These are phyloP conservation scores for Colletotrichum shisoi DNA, from an alignment of 2,329 filamentous ascomycete species.

Conservation along the genomic window DNA sequence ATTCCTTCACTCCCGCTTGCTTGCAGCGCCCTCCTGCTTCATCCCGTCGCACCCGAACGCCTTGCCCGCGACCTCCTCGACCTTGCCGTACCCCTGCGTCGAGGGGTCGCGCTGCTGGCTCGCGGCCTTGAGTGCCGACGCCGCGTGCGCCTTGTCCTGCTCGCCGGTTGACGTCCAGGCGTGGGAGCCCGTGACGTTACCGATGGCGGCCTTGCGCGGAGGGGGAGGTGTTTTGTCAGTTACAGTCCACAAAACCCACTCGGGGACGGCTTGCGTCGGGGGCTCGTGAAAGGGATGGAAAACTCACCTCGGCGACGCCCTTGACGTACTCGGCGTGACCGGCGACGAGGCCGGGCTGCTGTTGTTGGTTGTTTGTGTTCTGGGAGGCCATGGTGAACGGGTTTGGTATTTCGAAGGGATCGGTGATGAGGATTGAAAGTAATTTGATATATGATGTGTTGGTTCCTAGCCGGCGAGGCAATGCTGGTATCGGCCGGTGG, in stretches of 20 bases:
- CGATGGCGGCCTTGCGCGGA: constrained; percentile 61
- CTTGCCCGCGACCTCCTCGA: constrained; percentile 71
- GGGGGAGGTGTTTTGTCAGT: background rate
- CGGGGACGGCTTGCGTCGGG: background rate
- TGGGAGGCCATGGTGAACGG: constrained; percentile 21
- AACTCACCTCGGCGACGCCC: constrained; percentile 68
- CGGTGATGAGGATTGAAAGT: background rate
- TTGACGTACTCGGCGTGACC: constrained; percentile 74
- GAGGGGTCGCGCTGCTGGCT: constrained; percentile 63
- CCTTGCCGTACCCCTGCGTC: constrained; percentile 65
- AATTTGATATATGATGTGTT: too few relatives aligned
- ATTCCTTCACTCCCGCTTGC: constrained; percentile 48
- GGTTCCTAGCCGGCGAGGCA: accelerated
- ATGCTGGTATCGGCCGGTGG: background rate
- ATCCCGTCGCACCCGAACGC: constrained; percentile 74
- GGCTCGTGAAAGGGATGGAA: background rate
- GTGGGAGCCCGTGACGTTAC: constrained; percentile 67
- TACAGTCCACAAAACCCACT: too few relatives aligned
- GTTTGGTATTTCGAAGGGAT: background rate
- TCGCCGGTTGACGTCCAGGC: constrained; percentile 71
- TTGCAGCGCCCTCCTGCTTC: constrained; percentile 67
- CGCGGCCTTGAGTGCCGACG: constrained; percentile 69
- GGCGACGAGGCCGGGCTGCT: constrained; percentile 66
- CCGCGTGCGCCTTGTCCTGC: constrained; percentile 68
- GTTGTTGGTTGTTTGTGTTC: constrained; percentile 43